Percentiles rank a stretch among this genome's conserved stretches.
phyloP scores from a whole-genome alignment of 345 rosid genomes.

The Aurinia saxatilis region DNA sequence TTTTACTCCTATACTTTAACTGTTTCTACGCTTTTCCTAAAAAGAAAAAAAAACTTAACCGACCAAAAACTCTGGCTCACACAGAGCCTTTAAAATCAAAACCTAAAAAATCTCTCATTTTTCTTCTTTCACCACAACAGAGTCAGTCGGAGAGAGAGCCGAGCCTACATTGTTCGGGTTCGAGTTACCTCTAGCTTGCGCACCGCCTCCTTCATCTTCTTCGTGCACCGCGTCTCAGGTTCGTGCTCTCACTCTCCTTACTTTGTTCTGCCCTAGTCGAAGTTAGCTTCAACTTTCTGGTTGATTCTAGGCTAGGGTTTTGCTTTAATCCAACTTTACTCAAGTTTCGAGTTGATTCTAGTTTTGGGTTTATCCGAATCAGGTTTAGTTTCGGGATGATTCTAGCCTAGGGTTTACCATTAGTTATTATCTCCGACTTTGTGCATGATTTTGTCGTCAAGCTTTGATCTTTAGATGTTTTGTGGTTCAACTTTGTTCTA shows the following conservation, averaged over 20 bases:
- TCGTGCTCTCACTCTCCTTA: conserved; percentile 8
- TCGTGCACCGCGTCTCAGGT: background rate
- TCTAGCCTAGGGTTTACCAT: background rate
- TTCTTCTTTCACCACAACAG: background rate
- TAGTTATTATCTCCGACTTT: background rate
- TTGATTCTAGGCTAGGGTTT: background rate
- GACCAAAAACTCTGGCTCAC: background rate
- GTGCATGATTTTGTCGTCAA: too few relatives aligned
- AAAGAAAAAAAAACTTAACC: too few relatives aligned
- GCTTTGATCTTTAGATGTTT: too few relatives aligned
- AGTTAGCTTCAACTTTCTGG: background rate
- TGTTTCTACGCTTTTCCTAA: too few relatives aligned
- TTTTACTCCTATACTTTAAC: too few relatives aligned
- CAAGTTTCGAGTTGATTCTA: background rate
- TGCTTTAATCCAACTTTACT: background rate
- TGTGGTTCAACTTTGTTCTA: too few relatives aligned
- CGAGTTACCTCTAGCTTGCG: too few relatives aligned
- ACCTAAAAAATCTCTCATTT: conserved; percentile 12
- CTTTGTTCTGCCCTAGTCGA: background rate
- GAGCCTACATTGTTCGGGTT: too few relatives aligned
- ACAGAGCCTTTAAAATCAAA: background rate
- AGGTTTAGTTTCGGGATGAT: background rate
- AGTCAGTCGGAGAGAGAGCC: too few relatives aligned
- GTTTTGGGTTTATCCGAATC: background rate
- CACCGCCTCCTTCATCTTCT: background rate